These are phyloP conservation scores for Excoecaria cochinchinensis DNA, from an alignment of 345 rosid genomes.

Conservation along the genomic window DNA sequence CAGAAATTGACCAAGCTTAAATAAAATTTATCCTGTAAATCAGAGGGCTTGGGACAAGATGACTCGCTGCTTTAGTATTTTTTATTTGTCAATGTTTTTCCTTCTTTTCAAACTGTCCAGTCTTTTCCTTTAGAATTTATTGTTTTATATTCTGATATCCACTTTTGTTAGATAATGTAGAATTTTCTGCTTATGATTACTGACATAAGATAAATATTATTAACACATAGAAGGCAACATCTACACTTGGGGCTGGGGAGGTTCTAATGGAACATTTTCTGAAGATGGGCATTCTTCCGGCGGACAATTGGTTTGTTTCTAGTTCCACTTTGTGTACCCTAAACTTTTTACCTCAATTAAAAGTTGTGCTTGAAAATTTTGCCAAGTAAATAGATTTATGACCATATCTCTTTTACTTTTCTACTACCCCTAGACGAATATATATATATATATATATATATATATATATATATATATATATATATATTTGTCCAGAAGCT, in stretches of 20 bases:
- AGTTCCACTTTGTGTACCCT: not conserved
- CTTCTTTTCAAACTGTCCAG: too few species aligned
- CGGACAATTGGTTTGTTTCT: conserved; percentile 81
- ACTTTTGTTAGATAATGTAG: not conserved
- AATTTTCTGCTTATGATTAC: not conserved
- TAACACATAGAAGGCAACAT: conserved; percentile 58
- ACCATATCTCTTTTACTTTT: not conserved
- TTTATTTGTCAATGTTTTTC: too few species aligned
- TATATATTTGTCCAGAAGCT: not conserved
- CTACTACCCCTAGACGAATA: not conserved
- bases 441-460: too few species aligned
- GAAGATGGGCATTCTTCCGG: conserved; percentile 88
- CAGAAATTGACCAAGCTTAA: too few species aligned
- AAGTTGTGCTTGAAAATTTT: not conserved
- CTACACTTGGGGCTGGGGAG: conserved; percentile 98
- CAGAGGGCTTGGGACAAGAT: too few species aligned
- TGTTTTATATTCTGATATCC: not conserved
- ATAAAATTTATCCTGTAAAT: too few species aligned
- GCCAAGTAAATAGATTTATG: not conserved
- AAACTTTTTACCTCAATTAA: too few species aligned
- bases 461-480: too few species aligned
- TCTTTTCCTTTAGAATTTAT: not conserved
- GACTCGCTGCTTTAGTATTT: too few species aligned
- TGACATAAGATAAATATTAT: not conserved
- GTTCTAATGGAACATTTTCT: conserved; percentile 90